Percentiles rank a stretch among this genome's conserved stretches.
Evolutionary conservation across 306 rosid species (phyloP).

Genomic region (Senna tora): DNA sequence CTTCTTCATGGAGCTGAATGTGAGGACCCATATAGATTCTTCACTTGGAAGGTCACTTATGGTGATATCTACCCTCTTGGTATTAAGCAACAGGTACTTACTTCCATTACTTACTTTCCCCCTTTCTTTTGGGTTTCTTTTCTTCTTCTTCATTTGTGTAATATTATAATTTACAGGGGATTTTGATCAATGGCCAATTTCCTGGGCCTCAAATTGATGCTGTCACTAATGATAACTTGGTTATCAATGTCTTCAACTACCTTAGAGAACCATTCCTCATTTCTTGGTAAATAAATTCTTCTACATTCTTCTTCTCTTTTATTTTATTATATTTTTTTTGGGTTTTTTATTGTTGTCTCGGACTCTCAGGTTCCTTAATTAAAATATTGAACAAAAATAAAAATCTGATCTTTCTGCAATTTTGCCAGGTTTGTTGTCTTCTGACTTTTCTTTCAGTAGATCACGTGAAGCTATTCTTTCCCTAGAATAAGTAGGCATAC

Average conservation of each 20-base stretch:
- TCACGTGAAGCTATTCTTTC: constrained; percentile 34
- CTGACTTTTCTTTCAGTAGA: constrained; percentile 24
- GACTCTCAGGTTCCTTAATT: not conserved
- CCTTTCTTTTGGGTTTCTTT: not conserved
- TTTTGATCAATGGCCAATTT: constrained; percentile 93
- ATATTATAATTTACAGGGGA: constrained; percentile 68
- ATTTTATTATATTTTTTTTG: not conserved
- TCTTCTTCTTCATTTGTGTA: not conserved
- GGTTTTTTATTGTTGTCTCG: not conserved
- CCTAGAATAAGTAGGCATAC: constrained; percentile 2
- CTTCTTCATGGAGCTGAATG: constrained; percentile 46
- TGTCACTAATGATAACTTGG: constrained; percentile 86
- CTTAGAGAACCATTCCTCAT: constrained; percentile 84
- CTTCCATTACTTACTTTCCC: constrained; percentile 1
- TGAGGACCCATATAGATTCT: constrained; percentile 81
- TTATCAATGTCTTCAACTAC: constrained; percentile 80
- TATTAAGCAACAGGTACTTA: constrained; percentile 79
- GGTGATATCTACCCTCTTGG: constrained; percentile 94
- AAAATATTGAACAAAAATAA: too few species aligned
- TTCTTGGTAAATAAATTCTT: constrained; percentile 67
- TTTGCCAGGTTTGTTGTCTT: not conserved
- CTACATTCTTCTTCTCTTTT: not conserved
- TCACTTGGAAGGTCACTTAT: constrained; percentile 91
- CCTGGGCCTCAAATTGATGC: constrained; percentile 99
- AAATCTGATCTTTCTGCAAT: not conserved